Percentiles rank a stretch among this genome's conserved stretches.
These are phyloP conservation scores for Aspergillus sp. DNA, from an alignment of 2,329 filamentous ascomycete species.

Conservation along the genomic window DNA sequence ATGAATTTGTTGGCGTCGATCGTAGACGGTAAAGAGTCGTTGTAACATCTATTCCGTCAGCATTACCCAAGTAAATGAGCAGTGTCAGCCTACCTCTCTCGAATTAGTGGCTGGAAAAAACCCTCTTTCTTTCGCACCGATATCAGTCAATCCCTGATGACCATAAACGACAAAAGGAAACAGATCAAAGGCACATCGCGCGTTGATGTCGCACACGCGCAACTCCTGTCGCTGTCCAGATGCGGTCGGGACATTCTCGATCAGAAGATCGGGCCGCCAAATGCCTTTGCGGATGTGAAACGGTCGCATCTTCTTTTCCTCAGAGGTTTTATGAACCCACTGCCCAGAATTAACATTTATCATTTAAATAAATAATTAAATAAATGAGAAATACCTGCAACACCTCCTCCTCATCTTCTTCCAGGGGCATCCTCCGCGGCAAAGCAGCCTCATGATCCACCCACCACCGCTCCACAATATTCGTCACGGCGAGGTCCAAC, in stretches of 20 bases:
- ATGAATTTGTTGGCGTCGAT: conserved; percentile 1
- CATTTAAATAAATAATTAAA: no score
- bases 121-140: neutral
- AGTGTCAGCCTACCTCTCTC: conserved; percentile 1
- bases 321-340: no score
- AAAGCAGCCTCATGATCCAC: conserved; percentile 17
- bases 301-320: neutral
- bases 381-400: conserved; percentile 9
- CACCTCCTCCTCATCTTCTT: conserved; percentile 19
- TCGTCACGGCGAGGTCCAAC: conserved; percentile 15
- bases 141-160: neutral
- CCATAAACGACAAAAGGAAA: conserved; percentile 3
- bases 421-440: conserved; percentile 23
- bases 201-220: conserved; percentile 17
- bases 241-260: conserved; percentile 1
- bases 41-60: neutral
- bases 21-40: conserved; percentile 2
- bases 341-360: no score
- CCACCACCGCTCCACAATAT: conserved; percentile 26
- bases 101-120: neutral
- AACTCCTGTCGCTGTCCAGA: neutral
- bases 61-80: no score
- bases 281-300: conserved; percentile 4
- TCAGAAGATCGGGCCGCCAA: conserved; percentile 15
- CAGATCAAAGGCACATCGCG: conserved; percentile 11